Evolutionary conservation across 73 alveolate genomes (phyloP).

Genomic region (Symbiodinium natans): DNA sequence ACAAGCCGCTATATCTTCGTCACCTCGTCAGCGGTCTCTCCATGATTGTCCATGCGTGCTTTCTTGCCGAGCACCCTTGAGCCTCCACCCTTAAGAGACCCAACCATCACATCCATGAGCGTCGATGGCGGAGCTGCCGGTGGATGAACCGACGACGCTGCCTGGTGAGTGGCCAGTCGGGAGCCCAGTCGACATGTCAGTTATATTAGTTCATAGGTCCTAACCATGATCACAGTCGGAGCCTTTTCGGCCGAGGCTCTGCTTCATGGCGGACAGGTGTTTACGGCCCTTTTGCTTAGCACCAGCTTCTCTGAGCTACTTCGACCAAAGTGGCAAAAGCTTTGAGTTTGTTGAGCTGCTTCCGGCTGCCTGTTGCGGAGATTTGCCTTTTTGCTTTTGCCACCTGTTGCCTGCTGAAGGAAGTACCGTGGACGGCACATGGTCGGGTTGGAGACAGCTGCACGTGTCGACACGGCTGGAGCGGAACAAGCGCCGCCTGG

Average conservation of each 20-base stretch:
- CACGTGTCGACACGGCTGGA: neutral
- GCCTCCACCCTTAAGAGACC: neutral
- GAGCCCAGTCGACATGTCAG: neutral
- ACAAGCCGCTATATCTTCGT: too few relatives aligned
- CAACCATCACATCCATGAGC: neutral
- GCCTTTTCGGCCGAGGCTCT: neutral
- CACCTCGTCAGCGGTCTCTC: too few relatives aligned
- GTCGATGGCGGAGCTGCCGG: neutral
- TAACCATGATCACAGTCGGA: too few relatives aligned
- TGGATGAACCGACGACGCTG: constrained; percentile 40
- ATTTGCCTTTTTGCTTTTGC: neutral
- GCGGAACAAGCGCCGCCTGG: neutral
- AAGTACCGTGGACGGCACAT: constrained; percentile 82
- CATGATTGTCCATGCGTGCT: too few relatives aligned
- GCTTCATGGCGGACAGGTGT: constrained; percentile 46
- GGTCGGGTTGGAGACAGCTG: constrained; percentile 24
- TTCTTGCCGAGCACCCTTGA: too few relatives aligned
- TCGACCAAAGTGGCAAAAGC: neutral
- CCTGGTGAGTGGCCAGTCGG: constrained; percentile 59
- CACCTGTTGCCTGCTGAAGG: constrained; percentile 18
- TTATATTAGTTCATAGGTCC: neutral
- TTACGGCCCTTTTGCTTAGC: constrained; percentile 69
- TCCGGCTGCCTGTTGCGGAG: neutral
- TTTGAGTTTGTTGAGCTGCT: neutral
- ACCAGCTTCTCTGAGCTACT: constrained; percentile 74